Base-by-base conservation (phyloP, 2,329 filamentous ascomycete species). In the Aspergillus sp. region DNA sequence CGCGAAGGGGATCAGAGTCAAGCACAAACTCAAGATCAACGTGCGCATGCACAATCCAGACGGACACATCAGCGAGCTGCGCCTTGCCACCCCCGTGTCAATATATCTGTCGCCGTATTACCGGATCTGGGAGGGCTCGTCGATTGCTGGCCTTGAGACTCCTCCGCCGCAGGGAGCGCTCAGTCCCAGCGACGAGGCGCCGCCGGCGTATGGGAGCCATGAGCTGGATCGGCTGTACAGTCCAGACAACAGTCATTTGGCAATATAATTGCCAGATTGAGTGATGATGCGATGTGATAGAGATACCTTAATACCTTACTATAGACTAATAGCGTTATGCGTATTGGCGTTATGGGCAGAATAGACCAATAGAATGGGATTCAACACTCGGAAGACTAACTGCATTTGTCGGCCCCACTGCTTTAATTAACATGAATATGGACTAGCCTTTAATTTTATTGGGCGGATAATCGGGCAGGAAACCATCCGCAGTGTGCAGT, bases 1-100 rank as follows among this genome's bases (percentile, higher is more conserved):
- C 4, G 4, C 12, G 4, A 17, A 44, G 13, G 50, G 50, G 3
- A 44, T 53, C 50, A 22, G 17, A 6, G 17, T 53, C 26, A 44
- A 30, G 5, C 50, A 53, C 26, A 20, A 53, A 18, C 17, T 53
- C 4, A 44, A 36, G 32, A 36, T 53, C 50, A 32, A 44, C 13
- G 50, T 41, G 20, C 50, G 50, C 39, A 53, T 53, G 50, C 50
- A 44, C n/a, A 53, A 53, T 30, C 50, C 50, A 24, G 41, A 45
- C 22, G 39, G 50, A 5, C 50, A 53, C 22, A 4, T 18, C 13
- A 53, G 50, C 41, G 50, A 53, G 50, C 17, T 53, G 13, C 39
- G 50, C 0, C 18, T 53, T 8, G 11, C 39, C 5, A 44, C 45
- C 6, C 50, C 50, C 2, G 41, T 53, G 17, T 36, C 17, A 11